A percentile compares a stretch with the other conserved stretches of the same genome.
These are phyloP conservation scores for Cornus kousa DNA, from an alignment of 148 eudicot species.

Conservation along the genomic window DNA sequence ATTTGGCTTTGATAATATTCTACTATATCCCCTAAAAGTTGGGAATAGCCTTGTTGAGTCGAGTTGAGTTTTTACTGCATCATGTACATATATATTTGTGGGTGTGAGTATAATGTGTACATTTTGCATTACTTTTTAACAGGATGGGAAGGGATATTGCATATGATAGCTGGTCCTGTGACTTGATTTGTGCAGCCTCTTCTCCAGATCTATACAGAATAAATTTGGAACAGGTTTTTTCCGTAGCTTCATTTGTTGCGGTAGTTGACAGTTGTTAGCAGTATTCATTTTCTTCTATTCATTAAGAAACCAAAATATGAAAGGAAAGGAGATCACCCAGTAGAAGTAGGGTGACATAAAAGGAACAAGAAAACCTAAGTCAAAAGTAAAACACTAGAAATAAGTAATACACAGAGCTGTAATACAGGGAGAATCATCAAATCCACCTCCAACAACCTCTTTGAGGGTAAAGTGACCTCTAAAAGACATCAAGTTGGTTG, in stretches of 20 bases:
- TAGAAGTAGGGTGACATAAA: not conserved
- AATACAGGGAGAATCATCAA: not conserved
- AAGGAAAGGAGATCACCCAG: not conserved
- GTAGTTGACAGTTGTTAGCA: conserved; percentile 2
- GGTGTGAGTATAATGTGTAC: not conserved
- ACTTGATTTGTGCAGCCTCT: conserved; percentile 95
- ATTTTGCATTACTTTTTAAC: conserved; percentile 10
- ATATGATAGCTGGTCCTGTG: conserved; percentile 91
- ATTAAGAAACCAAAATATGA: not conserved
- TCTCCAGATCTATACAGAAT: conserved; percentile 95
- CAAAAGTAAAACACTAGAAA: not conserved
- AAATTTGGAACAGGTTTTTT: conserved; percentile 81
- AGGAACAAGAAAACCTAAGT: not conserved
- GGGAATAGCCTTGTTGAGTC: not conserved
- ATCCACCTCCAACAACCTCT: not conserved
- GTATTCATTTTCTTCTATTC: not conserved
- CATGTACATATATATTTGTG: not conserved
- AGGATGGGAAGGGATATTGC: conserved; percentile 96
- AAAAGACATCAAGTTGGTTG: too few relatives aligned
- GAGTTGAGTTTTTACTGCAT: not conserved
- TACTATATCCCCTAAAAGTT: too few relatives aligned
- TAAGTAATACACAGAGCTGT: not conserved
- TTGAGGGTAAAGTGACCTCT: too few relatives aligned
- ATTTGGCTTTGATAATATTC: not conserved
- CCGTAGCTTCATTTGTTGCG: not conserved